Conservation (phyloP, 169 alveolate genomes). For the Eimeria tenella region DNA sequence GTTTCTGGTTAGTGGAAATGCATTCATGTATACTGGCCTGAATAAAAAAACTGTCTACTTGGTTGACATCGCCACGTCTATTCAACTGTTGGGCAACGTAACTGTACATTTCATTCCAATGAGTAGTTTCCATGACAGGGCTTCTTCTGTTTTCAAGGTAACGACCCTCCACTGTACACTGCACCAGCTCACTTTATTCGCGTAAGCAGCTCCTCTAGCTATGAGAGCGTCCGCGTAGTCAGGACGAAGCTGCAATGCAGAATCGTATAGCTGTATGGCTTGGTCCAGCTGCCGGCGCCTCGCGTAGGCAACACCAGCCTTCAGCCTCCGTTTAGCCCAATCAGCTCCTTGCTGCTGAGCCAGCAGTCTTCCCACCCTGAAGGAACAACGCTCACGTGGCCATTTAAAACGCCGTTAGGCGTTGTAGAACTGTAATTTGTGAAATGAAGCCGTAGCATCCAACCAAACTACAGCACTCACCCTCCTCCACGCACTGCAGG, state of each 20-base stretch:
- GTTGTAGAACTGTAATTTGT: no score
- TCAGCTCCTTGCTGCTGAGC: slow-evolving; percentile 70
- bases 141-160: no score
- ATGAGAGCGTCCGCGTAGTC: slow-evolving; percentile 66
- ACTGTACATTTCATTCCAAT: no score
- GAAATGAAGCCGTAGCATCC: no score
- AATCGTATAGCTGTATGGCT: slow-evolving; percentile 66
- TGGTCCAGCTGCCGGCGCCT: slow-evolving; percentile 44
- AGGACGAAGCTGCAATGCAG: slow-evolving; percentile 69
- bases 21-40: no score
- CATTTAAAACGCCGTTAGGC: no score
- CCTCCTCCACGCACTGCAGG: slow-evolving; percentile 42
- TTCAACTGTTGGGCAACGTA: no score
- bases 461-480: not conserved
- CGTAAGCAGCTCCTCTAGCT: slow-evolving; percentile 79
- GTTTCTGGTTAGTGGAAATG: no score
- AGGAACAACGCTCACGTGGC: not conserved
- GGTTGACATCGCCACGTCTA: no score
- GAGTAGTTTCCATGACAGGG: no score
- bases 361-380: slow-evolving; percentile 57
- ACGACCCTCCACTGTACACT: not conserved
- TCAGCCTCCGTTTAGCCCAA: slow-evolving; percentile 76
- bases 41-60: no score
- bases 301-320: slow-evolving; percentile 69
- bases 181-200: slow-evolving; percentile 46